Evolutionary conservation across 352 stramenopile species (phyloP), one percentile per base, ranked within the genome.

Genomic region (Globisporangium carolinianum): DNA sequence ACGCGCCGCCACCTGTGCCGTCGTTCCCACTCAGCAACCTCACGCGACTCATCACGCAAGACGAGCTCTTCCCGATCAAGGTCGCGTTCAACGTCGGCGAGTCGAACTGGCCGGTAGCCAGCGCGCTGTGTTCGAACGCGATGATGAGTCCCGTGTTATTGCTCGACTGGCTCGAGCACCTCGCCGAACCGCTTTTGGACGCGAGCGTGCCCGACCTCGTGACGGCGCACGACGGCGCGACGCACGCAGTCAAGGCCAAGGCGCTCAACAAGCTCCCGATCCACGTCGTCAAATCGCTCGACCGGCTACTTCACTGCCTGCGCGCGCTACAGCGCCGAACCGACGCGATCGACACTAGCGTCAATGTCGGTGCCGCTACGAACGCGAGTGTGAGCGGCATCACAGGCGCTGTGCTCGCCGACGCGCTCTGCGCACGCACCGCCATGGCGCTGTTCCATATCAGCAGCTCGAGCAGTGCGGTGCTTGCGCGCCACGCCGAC

Each of bases 131-230:
- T 49, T 15, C 53, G 3, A 47, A 17, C 17, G 60, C 48, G 6
- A 55, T 58, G 0, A 68, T 69, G 51, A 63, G 72, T 39, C 62
- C 73, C 6, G 68, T 76, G n/a, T 66, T 94, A 18, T 58, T 94
- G 35, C 67, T 94, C 4, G 82, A 91, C 47, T 94, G 84, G 84
- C 68, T 94, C 6, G 84, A 94, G 50, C 79, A 94, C 48, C 70
- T 94, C 36, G 57, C 61, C 3, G 76, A 86, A 17, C 80, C 79
- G 1, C 48, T 94, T 11, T 51, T 94, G 35, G 64, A 60, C 7
- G 57, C 48, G 6, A 64, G 73, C 7, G 39, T 83, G 4, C 48
- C 76, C 24, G 71, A 79, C 3, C 62, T 62, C 43, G 47, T 79
- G 41, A 15, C 73, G 42, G 18, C 54, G 1, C 54, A 56, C 42